Base-by-base conservation (phyloP, 2,329 filamentous ascomycete species). In the Beauveria medogensis region DNA sequence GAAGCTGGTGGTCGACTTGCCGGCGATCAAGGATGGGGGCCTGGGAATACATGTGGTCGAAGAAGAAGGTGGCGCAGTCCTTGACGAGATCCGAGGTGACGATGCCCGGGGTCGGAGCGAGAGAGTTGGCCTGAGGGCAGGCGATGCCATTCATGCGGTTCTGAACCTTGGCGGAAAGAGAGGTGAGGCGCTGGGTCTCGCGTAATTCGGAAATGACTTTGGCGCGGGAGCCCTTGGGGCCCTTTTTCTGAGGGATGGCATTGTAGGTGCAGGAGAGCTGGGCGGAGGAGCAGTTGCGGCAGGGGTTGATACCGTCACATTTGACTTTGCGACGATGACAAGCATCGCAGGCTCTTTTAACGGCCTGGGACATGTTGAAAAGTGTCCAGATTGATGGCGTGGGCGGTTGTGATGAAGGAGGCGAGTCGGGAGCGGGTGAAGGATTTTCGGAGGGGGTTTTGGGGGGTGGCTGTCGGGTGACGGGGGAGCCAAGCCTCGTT, bases 251-350 rank as follows among this genome's bases (percentile, higher is more conserved):
- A 2, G 87, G 87, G 41, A 90, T 84, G 40, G 86, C 85, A 75
- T 89, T 86, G 79, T 90, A 91, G 34, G 87, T 90, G 77, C 88
- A 91, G 14, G 81, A 78, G 20, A 90, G 78, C 68, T 85, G 81
- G 7, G 87, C 85, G 8, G 86, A 82, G 14, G 80, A 79, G 73
- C 88, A 91, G 73, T 90, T 89, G 63, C 83, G 81, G 73, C 88
- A 91, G 22, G 88, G 87, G 67, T 86, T 86, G 69, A 84, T 77
- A 62, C 86, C 86, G 69, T 89, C 86, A 70, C 87, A 90, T 72
- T 88, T 89, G 70, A 90, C 87, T 73, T 90, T 90, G 72, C 87
- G 83, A 65, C 86, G 84, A 77, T 89, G 87, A 71, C 87, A 90
- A 68, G 86, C 86, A 72, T 90, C 87, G 75, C 87, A 90, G 62